These are phyloP conservation scores for Logfia minima DNA, from an alignment of 129 eudicot genomes.

Conservation along the genomic window DNA sequence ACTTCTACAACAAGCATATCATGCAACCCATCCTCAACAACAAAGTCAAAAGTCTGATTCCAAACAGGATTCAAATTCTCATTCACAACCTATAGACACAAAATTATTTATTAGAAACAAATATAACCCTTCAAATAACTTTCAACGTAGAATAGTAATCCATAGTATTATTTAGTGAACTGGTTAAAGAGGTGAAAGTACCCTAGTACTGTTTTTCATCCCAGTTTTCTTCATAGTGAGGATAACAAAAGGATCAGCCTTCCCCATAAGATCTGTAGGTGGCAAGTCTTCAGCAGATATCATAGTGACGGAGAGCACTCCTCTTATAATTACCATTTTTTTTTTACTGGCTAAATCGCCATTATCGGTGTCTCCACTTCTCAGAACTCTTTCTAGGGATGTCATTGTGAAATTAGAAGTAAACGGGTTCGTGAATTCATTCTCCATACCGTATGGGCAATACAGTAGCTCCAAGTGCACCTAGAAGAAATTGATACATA, in stretches of 20 bases:
- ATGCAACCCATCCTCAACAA: constrained; percentile 93
- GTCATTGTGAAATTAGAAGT: constrained; percentile 65
- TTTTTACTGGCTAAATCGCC: constrained; percentile 45
- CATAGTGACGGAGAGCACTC: constrained; percentile 84
- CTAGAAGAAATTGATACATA: constrained; percentile 36
- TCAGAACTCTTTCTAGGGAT: constrained; percentile 74
- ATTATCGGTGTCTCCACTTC: constrained; percentile 54
- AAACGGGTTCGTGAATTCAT: constrained; percentile 76
- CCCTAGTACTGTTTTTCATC: constrained; percentile 81
- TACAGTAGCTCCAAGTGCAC: constrained; percentile 94
- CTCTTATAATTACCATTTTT: constrained; percentile 65
- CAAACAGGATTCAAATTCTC: constrained; percentile 89
- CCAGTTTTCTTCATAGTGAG: constrained; percentile 82
- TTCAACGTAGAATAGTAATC: not conserved
- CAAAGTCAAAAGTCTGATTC: constrained; percentile 98
- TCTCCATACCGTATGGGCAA: constrained; percentile 69
- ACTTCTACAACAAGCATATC: constrained; percentile 88
- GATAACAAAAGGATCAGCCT: constrained; percentile 83
- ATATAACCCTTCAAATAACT: not conserved
- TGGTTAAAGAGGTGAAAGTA: constrained; percentile 29
- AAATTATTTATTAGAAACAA: not conserved
- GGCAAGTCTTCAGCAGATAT: constrained; percentile 89
- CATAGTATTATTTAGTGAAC: not conserved
- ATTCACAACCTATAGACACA: constrained; percentile 66
- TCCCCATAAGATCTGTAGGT: constrained; percentile 79